These are phyloP conservation scores for Hondaea fermentalgiana DNA, from an alignment of 108 stramenopile genomes.

Conservation along the genomic window DNA sequence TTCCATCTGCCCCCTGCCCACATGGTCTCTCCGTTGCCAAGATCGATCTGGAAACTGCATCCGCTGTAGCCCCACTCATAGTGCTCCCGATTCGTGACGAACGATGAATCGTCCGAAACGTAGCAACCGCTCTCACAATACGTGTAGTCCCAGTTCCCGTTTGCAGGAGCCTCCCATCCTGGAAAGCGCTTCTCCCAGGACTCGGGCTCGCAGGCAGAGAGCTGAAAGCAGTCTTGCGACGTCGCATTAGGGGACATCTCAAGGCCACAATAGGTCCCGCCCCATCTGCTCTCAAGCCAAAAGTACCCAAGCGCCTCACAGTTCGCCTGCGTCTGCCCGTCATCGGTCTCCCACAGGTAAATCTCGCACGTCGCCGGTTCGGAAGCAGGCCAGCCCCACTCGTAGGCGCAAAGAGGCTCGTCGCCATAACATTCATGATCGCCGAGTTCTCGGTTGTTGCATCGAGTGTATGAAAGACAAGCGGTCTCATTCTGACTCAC, in stretches of 20 bases:
- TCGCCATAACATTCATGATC: not conserved
- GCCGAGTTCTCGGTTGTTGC: not conserved
- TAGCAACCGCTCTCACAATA: not conserved
- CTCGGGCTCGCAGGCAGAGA: not conserved
- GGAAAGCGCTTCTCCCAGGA: constrained; percentile 6
- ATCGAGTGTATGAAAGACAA: not conserved
- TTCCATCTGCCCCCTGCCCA: not conserved
- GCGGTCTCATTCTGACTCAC: not conserved
- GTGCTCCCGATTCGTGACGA: not conserved
- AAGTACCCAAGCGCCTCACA: not conserved
- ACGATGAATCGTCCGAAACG: not conserved
- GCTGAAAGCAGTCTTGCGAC: not conserved
- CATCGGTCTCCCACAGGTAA: not conserved
- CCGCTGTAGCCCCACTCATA: not conserved
- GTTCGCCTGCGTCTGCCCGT: not conserved
- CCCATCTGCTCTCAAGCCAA: not conserved
- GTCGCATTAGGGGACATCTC: not conserved
- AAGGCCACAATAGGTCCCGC: not conserved
- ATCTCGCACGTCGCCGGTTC: not conserved
- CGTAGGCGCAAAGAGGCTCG: not conserved
- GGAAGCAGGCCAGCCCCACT: not conserved
- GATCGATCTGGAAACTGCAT: not conserved
- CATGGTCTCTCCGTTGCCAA: not conserved
- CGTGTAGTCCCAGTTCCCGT: not conserved
- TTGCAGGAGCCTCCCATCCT: not conserved